Percentiles rank a stretch among this genome's conserved stretches.
phyloP scores from a whole-genome alignment of 2,329 filamentous ascomycete genomes.

The Hypoxylon sp. region DNA sequence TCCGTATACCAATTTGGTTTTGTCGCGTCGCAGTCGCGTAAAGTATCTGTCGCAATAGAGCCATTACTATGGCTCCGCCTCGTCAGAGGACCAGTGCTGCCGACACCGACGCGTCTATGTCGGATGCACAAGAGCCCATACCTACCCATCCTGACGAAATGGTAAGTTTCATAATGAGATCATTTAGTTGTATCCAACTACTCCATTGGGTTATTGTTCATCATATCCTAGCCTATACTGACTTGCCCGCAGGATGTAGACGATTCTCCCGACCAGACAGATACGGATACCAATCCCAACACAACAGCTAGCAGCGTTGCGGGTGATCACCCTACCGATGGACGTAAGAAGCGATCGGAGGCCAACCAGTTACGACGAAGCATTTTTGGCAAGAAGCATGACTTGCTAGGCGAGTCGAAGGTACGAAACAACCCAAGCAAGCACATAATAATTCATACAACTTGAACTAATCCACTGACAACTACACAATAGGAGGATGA shows the following conservation, averaged over 20 bases:
- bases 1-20: slow-evolving; percentile 16
- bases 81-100: slow-evolving; percentile 67
- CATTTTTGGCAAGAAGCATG: slow-evolving; percentile 95
- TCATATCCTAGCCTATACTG: slow-evolving; percentile 24
- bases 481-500: slow-evolving; percentile 80
- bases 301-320: slow-evolving; percentile 86
- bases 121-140: slow-evolving; percentile 67
- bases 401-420: slow-evolving; percentile 92
- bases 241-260: slow-evolving; percentile 67
- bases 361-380: slow-evolving; percentile 91
- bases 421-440: slow-evolving; percentile 62
- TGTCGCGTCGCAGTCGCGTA: slow-evolving; percentile 70
- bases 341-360: slow-evolving; percentile 87
- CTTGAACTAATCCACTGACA: slow-evolving; percentile 32
- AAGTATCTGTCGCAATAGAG: slow-evolving; percentile 58
- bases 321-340: slow-evolving; percentile 80
- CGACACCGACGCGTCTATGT: slow-evolving; percentile 75
- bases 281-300: slow-evolving; percentile 77
- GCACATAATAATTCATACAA: slow-evolving; percentile 55
- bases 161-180: slow-evolving; percentile 57
- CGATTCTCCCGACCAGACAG: slow-evolving; percentile 76
- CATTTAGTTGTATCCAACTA: slow-evolving; percentile 4
- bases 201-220: background rate
- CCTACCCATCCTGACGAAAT: slow-evolving; percentile 62
- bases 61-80: slow-evolving; percentile 66